Percentiles rank a stretch among this genome's conserved stretches.
phyloP scores from a whole-genome alignment of 805 yeast genomes.

The Metschnikowia picachoensis region DNA sequence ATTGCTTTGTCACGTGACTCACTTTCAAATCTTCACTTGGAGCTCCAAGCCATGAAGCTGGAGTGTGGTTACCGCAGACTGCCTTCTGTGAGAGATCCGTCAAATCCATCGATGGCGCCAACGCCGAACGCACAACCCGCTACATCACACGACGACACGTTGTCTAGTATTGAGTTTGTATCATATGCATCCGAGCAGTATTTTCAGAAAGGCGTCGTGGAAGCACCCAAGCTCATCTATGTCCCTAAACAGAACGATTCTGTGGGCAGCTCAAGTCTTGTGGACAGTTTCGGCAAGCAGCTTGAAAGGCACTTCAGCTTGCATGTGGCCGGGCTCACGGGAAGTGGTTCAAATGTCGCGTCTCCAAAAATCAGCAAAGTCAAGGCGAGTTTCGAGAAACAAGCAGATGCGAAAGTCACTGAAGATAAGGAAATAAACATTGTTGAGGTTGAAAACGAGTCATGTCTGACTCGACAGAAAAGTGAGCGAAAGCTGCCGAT shows the following conservation, averaged over 20 bases:
- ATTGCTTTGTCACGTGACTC: constrained; percentile 23
- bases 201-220: background rate
- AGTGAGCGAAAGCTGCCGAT: background rate
- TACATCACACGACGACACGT: constrained; percentile 7
- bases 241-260: constrained; percentile 19
- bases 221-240: background rate
- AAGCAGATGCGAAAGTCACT: background rate
- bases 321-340: background rate
- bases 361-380: background rate
- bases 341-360: background rate
- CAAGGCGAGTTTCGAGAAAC: background rate
- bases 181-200: constrained; percentile 1
- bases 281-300: constrained; percentile 24
- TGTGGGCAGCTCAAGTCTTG: constrained; percentile 21
- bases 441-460: background rate
- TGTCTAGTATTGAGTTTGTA: constrained; percentile 8
- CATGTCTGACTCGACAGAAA: background rate
- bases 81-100: background rate
- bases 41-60: constrained; percentile 21
- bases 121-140: constrained; percentile 1
- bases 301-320: constrained; percentile 23
- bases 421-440: background rate
- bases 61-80: constrained; percentile 4
- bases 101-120: background rate
- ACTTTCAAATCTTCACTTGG: constrained; percentile 22